Evolutionary conservation across 306 rosid species (phyloP).

Genomic region (Phaseolus lunatus): DNA sequence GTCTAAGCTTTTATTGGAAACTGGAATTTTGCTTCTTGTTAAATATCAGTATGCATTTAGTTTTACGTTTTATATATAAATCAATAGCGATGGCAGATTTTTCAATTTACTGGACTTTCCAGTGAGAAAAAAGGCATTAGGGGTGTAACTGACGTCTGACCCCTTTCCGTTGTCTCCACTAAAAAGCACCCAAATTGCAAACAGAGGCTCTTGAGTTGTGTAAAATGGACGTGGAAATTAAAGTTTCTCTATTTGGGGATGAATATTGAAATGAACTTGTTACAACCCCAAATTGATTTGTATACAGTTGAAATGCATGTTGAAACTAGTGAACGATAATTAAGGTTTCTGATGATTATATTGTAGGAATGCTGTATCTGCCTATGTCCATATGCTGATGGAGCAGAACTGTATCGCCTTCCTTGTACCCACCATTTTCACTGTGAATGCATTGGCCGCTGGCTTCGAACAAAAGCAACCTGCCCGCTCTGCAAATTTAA

Average conservation of each 20-base stretch:
- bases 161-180: background rate
- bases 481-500: conserved; percentile 88
- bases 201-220: background rate
- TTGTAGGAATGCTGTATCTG: conserved; percentile 87
- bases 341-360: conserved; percentile 25
- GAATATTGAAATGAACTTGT: background rate
- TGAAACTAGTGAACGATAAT: conserved; percentile 26
- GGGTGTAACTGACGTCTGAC: background rate
- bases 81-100: background rate
- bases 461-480: conserved; percentile 84
- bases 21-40: conserved; percentile 7
- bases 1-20: conserved; percentile 3
- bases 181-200: background rate
- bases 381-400: conserved; percentile 70
- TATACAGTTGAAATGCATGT: background rate
- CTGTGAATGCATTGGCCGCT: conserved; percentile 79
- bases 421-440: conserved; percentile 91
- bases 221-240: background rate
- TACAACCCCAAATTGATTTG: background rate
- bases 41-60: background rate
- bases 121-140: background rate
- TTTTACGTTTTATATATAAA: background rate
- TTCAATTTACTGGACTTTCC: background rate
- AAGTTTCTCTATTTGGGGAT: too few species aligned
- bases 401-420: conserved; percentile 74